Evolutionary conservation across 164 flowering plant species (phyloP), one percentile per base, ranked within the genome.

Genomic region (Liriodendron chinense): DNA sequence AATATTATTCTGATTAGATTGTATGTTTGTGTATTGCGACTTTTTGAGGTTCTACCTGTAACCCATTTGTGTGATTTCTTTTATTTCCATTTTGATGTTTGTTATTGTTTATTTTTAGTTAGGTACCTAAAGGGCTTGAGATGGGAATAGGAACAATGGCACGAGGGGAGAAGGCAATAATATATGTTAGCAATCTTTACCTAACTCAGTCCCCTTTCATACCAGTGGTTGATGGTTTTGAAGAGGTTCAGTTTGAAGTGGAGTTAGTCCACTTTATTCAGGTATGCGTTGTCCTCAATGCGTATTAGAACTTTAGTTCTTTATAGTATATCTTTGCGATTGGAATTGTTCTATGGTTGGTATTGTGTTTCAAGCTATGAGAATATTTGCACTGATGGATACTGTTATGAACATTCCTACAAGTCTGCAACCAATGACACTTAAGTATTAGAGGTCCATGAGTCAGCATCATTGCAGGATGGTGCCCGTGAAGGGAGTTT

Each of bases 71-170:
- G 7, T 3, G 48, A 7, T 16, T 63, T 49, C 20, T n/a, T 69
- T 28, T 71, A 47, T 26, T 49, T 56, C 10, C 14, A 71, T 14
- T 63, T 47, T 69, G 73, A 57, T 78, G 57, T 75, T 72, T 71
- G 22, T 68, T 64, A 53, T 72, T 78, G 65, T 43, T 75, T 26
- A 34, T 68, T n/a, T 79, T 56, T 80, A 68, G 62, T 73, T 84
- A 95, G 99, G 90, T 96, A 70, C 98, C 99, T 62, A 90, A 89
- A 88, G 99, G 99, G 75, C 92, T 96, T 78, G 99, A 96, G 85
- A 90, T 92, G 94, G 99, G 96, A 74, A 88, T 92, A 50, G 99
- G 97, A 77, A 88, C 98, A 61, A 94, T 96, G 98, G 25, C 94
- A 70, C 85, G 93, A 57, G 88, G 85, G 73, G 99, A 94, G 82